A percentile compares a stretch with the other conserved stretches of the same genome.
These are phyloP conservation scores for Nicotiana obtusifolia DNA, from an alignment of 257 asterid genomes.

Conservation along the genomic window DNA sequence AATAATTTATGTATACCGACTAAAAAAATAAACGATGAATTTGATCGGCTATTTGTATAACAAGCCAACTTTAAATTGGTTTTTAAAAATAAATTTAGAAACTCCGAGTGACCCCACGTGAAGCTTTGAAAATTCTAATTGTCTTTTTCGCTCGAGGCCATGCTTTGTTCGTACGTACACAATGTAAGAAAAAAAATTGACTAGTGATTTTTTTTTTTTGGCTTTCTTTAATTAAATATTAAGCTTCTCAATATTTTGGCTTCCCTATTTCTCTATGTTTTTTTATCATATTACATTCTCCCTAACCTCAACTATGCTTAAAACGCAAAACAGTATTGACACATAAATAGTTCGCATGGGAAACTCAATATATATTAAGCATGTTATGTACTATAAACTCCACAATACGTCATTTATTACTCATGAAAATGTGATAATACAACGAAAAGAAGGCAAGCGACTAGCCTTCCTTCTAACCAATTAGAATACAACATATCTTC, in stretches of 20 bases:
- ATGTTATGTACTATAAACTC: background rate
- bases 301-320: background rate
- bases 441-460: background rate
- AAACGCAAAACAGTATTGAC: background rate
- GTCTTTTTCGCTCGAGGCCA: too few species aligned
- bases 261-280: background rate
- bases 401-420: background rate
- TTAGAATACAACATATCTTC: background rate
- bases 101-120: too few species aligned
- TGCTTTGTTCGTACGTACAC: too few species aligned
- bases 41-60: too few species aligned
- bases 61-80: too few species aligned
- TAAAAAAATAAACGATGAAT: too few species aligned
- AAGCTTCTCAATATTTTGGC: background rate
- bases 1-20: too few species aligned
- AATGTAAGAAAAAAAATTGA: too few species aligned
- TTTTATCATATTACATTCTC: background rate
- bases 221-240: too few species aligned
- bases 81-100: too few species aligned
- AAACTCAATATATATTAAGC: background rate
- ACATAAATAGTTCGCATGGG: background rate
- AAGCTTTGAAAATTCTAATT: too few species aligned
- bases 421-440: background rate
- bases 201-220: too few species aligned
- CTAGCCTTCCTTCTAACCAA: background rate